Conservation (phyloP, 441 rosid species). For the Erodium texanum region DNA sequence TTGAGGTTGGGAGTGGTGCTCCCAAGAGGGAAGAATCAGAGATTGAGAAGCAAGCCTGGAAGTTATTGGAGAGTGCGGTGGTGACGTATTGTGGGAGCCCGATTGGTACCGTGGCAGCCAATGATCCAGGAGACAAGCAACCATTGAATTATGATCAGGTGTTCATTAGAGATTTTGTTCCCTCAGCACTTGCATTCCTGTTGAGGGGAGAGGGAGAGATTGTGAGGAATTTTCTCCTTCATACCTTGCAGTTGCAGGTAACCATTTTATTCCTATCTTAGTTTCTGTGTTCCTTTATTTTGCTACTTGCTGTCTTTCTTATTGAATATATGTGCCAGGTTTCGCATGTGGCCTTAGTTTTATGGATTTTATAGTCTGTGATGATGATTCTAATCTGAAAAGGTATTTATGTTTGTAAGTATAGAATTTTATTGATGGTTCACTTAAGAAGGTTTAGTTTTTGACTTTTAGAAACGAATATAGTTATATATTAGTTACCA, state of each 20-base stretch:
- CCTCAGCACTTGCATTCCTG: slow-evolving; percentile 81
- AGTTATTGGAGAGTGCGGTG: slow-evolving; percentile 49
- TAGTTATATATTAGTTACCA: too few relatives aligned
- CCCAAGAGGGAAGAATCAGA: slow-evolving; percentile 37
- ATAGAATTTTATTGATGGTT: neutral
- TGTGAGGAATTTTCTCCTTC: slow-evolving; percentile 85
- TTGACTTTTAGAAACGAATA: too few relatives aligned
- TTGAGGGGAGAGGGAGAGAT: slow-evolving; percentile 88
- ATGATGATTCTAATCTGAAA: too few relatives aligned
- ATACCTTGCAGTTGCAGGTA: slow-evolving; percentile 92
- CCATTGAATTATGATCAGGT: slow-evolving; percentile 58
- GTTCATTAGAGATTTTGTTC: slow-evolving; percentile 47
- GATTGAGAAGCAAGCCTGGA: slow-evolving; percentile 87
- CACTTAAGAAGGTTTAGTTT: too few relatives aligned
- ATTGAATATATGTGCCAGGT: too few relatives aligned
- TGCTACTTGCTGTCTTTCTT: neutral
- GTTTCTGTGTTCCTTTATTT: neutral
- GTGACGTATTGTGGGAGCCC: slow-evolving; percentile 63
- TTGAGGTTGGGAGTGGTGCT: slow-evolving; percentile 3
- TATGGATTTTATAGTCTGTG: too few relatives aligned
- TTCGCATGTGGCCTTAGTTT: too few relatives aligned
- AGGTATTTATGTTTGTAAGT: neutral
- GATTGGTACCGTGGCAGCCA: slow-evolving; percentile 74
- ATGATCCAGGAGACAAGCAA: slow-evolving; percentile 60
- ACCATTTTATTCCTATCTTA: neutral